These are phyloP conservation scores for Schwanniomyces etchellsii DNA, from an alignment of 1,139 yeast species.

Conservation along the genomic window DNA sequence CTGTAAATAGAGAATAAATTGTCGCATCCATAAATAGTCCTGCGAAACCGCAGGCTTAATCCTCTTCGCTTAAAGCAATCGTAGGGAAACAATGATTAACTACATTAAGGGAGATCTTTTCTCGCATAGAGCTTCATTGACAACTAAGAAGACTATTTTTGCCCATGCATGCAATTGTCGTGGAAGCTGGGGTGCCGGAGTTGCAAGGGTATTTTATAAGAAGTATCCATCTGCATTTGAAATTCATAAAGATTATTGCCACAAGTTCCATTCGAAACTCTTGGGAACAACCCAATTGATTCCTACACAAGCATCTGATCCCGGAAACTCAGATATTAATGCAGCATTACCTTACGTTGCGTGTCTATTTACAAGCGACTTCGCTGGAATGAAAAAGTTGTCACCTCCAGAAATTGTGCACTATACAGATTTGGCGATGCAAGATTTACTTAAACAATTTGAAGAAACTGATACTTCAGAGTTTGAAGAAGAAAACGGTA, in stretches of 20 bases:
- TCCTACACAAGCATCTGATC: constrained; percentile 22
- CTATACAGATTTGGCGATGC: constrained; percentile 44
- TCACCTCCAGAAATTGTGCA: constrained; percentile 35
- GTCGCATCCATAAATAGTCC: not conserved
- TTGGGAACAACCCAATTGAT: constrained; percentile 53
- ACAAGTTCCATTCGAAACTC: constrained; percentile 19
- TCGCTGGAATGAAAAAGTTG: constrained; percentile 22
- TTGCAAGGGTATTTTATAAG: constrained; percentile 49
- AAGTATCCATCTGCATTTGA: constrained; percentile 49
- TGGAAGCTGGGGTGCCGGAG: constrained; percentile 86
- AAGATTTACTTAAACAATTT: constrained; percentile 39
- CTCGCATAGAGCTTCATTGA: constrained; percentile 19
- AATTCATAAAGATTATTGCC: constrained; percentile 46
- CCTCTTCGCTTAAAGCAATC: too few relatives aligned
- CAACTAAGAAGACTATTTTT: constrained; percentile 30
- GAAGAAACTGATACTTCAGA: constrained; percentile 9
- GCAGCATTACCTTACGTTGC: constrained; percentile 37
- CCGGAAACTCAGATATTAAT: constrained; percentile 19
- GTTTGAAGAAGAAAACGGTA: constrained; percentile 10
- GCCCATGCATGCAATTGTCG: constrained; percentile 78
- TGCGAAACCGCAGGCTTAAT: not conserved
- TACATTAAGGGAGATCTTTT: constrained; percentile 63
- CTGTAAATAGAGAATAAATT: not conserved
- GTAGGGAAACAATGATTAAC: constrained; percentile 18
- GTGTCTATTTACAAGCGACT: constrained; percentile 65